phyloP scores from a whole-genome alignment of 805 yeast genomes.

The Candida oleophila region DNA sequence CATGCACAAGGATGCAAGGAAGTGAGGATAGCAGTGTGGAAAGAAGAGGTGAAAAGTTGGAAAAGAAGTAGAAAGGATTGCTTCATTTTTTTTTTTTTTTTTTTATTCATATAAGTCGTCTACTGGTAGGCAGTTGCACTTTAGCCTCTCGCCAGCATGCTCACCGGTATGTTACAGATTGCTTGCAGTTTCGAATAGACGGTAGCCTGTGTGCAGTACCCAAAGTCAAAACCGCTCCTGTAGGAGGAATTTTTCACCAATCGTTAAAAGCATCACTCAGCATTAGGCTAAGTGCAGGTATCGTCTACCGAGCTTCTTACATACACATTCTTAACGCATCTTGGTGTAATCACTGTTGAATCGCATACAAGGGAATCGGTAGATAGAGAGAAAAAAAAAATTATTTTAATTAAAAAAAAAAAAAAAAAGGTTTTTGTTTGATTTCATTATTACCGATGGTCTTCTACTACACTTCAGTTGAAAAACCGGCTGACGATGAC shows the following conservation, averaged over 20 bases:
- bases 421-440: neutral
- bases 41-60: no score
- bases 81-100: no score
- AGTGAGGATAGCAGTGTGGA: no score
- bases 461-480: slow-evolving; percentile 25
- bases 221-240: neutral
- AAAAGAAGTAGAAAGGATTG: no score
- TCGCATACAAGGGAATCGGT: no score
- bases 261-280: no score
- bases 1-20: no score
- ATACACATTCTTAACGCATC: neutral
- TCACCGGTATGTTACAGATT: no score
- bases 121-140: no score
- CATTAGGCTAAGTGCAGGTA: neutral
- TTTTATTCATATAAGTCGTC: no score
- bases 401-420: no score
- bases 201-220: neutral
- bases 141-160: no score
- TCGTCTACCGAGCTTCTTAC: neutral
- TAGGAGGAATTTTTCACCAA: neutral
- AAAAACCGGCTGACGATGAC: slow-evolving; percentile 11
- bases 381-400: neutral
- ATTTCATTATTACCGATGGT: slow-evolving; percentile 21
- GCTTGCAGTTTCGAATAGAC: neutral
- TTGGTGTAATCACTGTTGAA: neutral